These are phyloP conservation scores for Salix koriyanagi DNA, from an alignment of 345 rosid genomes.

Conservation along the genomic window DNA sequence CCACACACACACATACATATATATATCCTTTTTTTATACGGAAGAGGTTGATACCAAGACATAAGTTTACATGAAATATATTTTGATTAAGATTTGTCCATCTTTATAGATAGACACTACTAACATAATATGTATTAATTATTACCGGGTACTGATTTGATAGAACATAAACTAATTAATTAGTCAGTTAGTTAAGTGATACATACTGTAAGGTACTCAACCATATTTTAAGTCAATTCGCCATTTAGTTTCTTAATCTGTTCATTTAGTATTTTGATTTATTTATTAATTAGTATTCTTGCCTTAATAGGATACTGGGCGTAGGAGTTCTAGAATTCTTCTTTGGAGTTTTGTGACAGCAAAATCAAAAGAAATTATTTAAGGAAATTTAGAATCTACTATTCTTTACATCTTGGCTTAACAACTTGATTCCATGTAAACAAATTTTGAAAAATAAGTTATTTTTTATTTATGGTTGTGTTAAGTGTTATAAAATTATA, in stretches of 20 bases:
- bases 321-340: neutral
- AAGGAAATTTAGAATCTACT: too few relatives aligned
- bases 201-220: neutral
- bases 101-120: neutral
- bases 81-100: neutral
- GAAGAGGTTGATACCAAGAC: neutral
- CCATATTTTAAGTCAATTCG: neutral
- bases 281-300: neutral
- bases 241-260: neutral
- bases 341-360: neutral
- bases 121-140: constrained; percentile 5
- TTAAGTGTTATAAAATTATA: too few relatives aligned
- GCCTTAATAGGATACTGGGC: neutral
- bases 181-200: neutral
- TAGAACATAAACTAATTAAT: constrained; percentile 1
- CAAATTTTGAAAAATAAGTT: too few relatives aligned
- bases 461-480: neutral
- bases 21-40: neutral
- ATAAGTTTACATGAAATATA: neutral
- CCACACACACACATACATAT: neutral
- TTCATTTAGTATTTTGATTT: too few relatives aligned
- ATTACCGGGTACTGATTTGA: constrained; percentile 26
- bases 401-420: neutral
- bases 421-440: neutral
- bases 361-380: too few relatives aligned